A percentile compares a stretch with the other conserved stretches of the same genome.
These are phyloP conservation scores for Actinomortierella ambigua DNA, from an alignment of 371 early-diverging fungal genomes.

Conservation along the genomic window DNA sequence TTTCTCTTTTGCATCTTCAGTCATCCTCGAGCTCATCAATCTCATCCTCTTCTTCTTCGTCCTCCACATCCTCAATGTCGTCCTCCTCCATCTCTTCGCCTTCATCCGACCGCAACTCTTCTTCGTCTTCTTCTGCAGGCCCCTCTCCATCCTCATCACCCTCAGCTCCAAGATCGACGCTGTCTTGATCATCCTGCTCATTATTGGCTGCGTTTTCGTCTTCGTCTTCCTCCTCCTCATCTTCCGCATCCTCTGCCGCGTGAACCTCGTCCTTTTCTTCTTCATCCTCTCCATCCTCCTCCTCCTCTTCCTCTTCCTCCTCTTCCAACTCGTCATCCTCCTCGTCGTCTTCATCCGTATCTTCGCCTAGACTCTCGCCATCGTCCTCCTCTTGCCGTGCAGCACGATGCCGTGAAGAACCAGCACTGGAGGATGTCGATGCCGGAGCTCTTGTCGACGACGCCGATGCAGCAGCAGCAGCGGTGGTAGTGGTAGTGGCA, in stretches of 20 bases:
- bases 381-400: neutral
- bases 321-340: conserved; percentile 1
- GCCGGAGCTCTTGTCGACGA: too few species aligned
- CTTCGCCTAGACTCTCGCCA: neutral
- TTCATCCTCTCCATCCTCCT: neutral
- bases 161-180: conserved; percentile 7
- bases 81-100: neutral
- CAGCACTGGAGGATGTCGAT: too few species aligned
- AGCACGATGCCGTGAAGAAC: too few species aligned
- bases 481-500: too few species aligned
- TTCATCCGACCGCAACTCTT: neutral
- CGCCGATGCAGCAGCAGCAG: too few species aligned
- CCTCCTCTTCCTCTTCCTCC: neutral
- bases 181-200: neutral
- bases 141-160: conserved; percentile 3
- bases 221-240: neutral
- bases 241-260: neutral
- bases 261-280: neutral
- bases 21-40: conserved; percentile 5
- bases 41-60: conserved; percentile 5
- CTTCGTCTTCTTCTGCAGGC: conserved; percentile 10
- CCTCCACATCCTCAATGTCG: too few species aligned
- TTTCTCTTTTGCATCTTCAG: too few species aligned
- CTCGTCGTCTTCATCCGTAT: neutral
- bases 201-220: neutral